These are phyloP conservation scores for Apium graveolens DNA, from an alignment of 129 eudicot species.

Conservation along the genomic window DNA sequence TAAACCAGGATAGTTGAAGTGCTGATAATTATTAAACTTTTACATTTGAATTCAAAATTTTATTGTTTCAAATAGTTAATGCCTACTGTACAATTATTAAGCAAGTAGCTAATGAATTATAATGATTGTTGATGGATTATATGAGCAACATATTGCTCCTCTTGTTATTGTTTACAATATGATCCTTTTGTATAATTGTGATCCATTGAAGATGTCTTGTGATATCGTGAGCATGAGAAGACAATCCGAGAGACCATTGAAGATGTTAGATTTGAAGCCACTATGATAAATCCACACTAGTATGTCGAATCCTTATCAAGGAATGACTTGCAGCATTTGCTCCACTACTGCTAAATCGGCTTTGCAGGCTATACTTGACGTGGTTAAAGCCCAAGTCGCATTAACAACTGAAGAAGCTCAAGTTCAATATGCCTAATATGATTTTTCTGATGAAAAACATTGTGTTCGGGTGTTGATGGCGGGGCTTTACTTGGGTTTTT, in stretches of 20 bases:
- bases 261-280: slow-evolving; percentile 70
- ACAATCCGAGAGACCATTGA: slow-evolving; percentile 70
- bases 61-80: background rate
- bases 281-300: slow-evolving; percentile 44
- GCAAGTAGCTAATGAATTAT: too few species aligned
- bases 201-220: background rate
- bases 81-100: background rate
- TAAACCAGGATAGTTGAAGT: background rate
- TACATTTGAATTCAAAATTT: background rate
- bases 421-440: slow-evolving; percentile 62
- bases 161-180: background rate
- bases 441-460: too few species aligned
- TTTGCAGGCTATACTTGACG: slow-evolving; percentile 40
- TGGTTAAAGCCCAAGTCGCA: slow-evolving; percentile 69
- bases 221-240: slow-evolving; percentile 38
- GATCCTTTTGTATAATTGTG: background rate
- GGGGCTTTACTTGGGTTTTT: slow-evolving; percentile 74
- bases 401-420: slow-evolving; percentile 77
- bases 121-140: background rate
- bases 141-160: background rate
- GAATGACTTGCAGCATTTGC: slow-evolving; percentile 79
- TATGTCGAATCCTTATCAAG: slow-evolving; percentile 61
- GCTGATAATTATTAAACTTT: background rate
- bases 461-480: slow-evolving; percentile 94
- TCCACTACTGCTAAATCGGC: slow-evolving; percentile 57